Evolutionary conservation across 352 stramenopile species (phyloP).

Genomic region (Globisporangium heterothallicum): DNA sequence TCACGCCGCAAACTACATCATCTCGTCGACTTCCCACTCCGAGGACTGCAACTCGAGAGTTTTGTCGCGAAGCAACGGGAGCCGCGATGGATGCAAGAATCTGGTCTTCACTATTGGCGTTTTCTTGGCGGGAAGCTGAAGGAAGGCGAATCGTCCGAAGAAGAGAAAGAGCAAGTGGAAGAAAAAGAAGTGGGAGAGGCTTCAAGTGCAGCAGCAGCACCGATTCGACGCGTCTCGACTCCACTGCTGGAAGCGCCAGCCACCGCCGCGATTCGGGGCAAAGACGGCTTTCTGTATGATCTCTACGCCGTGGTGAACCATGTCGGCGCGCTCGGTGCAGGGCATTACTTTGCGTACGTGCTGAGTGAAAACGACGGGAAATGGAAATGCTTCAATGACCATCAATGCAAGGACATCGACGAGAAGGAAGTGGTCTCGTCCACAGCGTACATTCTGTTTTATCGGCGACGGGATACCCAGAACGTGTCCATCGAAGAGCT

Average conservation of each 20-base stretch:
- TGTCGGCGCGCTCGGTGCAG: constrained; percentile 91
- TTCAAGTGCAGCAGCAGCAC: constrained; percentile 9
- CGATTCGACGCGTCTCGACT: constrained; percentile 12
- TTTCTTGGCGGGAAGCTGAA: constrained; percentile 75
- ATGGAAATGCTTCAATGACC: constrained; percentile 99
- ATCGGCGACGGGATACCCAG: constrained; percentile 69
- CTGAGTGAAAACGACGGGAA: constrained; percentile 84
- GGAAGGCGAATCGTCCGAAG: constrained; percentile 5
- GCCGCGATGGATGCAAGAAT: constrained; percentile 34
- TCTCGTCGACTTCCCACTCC: constrained; percentile 94
- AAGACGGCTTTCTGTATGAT: constrained; percentile 88
- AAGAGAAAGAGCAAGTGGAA: not conserved
- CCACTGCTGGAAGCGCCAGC: constrained; percentile 54
- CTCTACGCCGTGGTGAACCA: constrained; percentile 98
- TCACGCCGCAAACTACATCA: constrained; percentile 94
- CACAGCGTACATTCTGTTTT: constrained; percentile 91
- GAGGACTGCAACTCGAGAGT: constrained; percentile 85
- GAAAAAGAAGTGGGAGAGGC: not conserved
- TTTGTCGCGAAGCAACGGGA: constrained; percentile 70
- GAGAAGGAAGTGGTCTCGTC: constrained; percentile 81
- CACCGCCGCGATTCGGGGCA: constrained; percentile 39
- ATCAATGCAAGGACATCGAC: constrained; percentile 85
- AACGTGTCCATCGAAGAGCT: constrained; percentile 63
- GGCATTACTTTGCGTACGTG: constrained; percentile 93
- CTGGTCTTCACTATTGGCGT: constrained; percentile 59